Base-by-base conservation (phyloP, 805 yeast genomes). In the Citeromyces matritensis region DNA sequence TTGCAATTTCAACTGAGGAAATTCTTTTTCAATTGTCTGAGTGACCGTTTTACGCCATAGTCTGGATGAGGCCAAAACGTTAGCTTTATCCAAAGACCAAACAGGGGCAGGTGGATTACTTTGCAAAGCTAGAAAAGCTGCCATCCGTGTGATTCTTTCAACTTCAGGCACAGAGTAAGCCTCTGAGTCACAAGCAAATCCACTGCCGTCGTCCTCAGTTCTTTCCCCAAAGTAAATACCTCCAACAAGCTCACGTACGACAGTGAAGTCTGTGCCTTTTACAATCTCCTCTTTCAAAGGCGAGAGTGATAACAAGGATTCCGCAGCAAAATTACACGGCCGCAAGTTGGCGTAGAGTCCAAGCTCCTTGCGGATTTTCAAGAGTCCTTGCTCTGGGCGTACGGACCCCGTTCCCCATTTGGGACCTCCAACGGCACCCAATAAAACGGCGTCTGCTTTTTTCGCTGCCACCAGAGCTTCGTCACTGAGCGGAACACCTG, bases 371-470 rank as follows among this genome's bases (percentile, higher is more conserved):
- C 98, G 74, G 55, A 91, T 88, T 61, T 86, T 71, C 41, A 91
- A 68, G 42, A 91, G 68, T 37, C 98, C 98, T 59, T 84, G 97
- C 56, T 91, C 98, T 32, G 98, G 98, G 61, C 98, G 76, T 30
- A 88, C 97, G 9, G 67, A 49, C 31, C 96, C 96, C 17, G 96
- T 82, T 24, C 97, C 97, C 98, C 98, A 91, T 60, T 91, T 91
- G 38, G 98, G 98, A 23, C 98, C 98, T 40, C 98, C 98, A 23
- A 91, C 98, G 6, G 98, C 95, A 42, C 98, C 98, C 35, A 91
- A 65, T 41, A 91, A 62, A n/a, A 91, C 94, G 15, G 97, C 98
- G 51, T 88, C 93, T 1, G 97, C 78, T 29, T 60, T 59, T 57
- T 83, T 85, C 24, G 96, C 69, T 7, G 94, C 85, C 29, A 60